Percentiles rank a stretch among this genome's conserved stretches.
phyloP scores from a whole-genome alignment of 139 green algal genomes.

The Closterium sp. region DNA sequence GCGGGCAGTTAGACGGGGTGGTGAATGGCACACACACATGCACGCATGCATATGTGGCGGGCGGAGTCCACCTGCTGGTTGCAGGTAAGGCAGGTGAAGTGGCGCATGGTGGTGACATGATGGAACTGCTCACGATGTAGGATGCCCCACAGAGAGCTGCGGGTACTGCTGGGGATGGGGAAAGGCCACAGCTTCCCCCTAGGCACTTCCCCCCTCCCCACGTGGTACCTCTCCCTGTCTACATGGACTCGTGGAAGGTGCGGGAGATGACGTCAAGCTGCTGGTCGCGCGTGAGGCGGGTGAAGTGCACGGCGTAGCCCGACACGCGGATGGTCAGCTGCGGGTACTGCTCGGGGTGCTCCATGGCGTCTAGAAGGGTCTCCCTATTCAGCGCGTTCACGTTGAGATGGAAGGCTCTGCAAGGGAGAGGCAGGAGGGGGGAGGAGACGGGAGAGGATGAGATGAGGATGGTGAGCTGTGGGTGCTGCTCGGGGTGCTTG shows the following conservation, averaged over 20 bases:
- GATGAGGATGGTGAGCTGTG: no score
- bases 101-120: no score
- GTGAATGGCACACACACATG: not conserved
- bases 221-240: not conserved
- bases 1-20: not conserved
- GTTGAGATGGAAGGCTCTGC: slow-evolving; percentile 72
- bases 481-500: no score
- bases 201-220: not conserved
- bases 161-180: no score
- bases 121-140: no score
- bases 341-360: slow-evolving; percentile 75
- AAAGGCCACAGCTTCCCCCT: not conserved
- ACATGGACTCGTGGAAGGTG: slow-evolving; percentile 65
- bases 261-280: slow-evolving; percentile 67
- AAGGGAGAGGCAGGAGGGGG: not conserved
- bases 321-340: slow-evolving; percentile 74
- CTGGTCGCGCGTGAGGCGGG: slow-evolving; percentile 68
- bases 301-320: slow-evolving; percentile 77
- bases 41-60: no score
- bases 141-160: no score
- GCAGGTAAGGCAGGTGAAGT: no score
- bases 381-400: slow-evolving; percentile 71
- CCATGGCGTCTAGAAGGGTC: slow-evolving; percentile 70
- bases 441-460: not conserved
- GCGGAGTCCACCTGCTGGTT: no score